Evolutionary conservation across 2,329 filamentous ascomycete species (phyloP), one percentile per base, ranked within the genome.

Genomic region (Anisogramma anomala): DNA sequence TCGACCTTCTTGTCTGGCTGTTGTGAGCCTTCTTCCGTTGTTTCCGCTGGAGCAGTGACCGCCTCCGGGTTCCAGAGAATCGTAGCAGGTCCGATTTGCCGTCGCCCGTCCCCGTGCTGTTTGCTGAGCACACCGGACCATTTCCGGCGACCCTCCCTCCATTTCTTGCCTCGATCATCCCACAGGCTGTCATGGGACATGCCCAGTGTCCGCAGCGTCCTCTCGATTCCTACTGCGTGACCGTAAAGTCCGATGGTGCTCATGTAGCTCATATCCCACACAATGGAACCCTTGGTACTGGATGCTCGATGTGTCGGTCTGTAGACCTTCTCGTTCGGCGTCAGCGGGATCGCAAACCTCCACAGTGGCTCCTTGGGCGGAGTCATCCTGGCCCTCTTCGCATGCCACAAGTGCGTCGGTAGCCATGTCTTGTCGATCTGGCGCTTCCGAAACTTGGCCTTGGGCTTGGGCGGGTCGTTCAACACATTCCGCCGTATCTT

Each of bases 211-310:
- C 67, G 76, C 25, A 96, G 58, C 8, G 89, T 66, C 27, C 73
- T 71, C 41, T 78, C 67, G 30, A 94, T 64, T 39, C 79, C 79
- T 22, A 65, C 60, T 30, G 74, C 65, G 11, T 67, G 63, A 0
- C 88, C 91, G 50, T 81, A 79, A 3, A 96, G 57, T 11, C 80
- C 72, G 49, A 96, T 82, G 1, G 86, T 94, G 51, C 84, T 84
- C 66, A 91, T 82, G 57, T 95, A 98, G 58, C 88, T 96, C 67
- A 78, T 84, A 61, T 98, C 91, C 87, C 89, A 96, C 1, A 79
- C 79, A 32, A 96, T 68, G 17, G 82, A 82, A 4, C 91, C 88
- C 49, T 80, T 76, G 39, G 80, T 71, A 20, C 79, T 78, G 39
- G 79, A 76, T 17, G 85, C 81, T 49, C 88, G 77, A 64, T 96